phyloP scores from a whole-genome alignment of 2,329 filamentous ascomycete genomes.

The Penicillium sp. region DNA sequence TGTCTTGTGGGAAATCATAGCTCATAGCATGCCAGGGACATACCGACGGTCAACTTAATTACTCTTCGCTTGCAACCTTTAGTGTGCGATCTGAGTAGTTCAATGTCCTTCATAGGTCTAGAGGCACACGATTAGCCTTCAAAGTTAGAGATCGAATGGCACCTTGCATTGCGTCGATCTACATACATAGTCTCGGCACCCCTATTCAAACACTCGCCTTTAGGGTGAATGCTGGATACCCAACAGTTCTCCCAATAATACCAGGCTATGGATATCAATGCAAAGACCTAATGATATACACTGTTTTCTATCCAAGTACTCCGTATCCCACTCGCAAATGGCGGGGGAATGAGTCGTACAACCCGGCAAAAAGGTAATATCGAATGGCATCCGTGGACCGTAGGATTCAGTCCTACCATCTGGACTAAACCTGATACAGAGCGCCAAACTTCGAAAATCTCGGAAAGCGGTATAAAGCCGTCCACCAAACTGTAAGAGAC shows the following conservation, averaged over 20 bases:
- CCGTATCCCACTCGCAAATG: conserved; percentile 3
- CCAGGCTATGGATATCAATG: background rate
- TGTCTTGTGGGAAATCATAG: conserved; percentile 5
- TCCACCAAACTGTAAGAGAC: background rate
- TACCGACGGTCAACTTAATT: background rate
- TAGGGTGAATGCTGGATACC: background rate
- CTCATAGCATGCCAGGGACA: conserved; percentile 18
- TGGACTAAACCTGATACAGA: background rate
- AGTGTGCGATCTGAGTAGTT: background rate
- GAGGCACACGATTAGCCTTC: no score
- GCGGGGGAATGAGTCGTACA: conserved; percentile 6
- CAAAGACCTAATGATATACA: background rate
- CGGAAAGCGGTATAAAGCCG: background rate
- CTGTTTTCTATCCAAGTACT: conserved; percentile 1
- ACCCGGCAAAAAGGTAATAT: conserved; percentile 4
- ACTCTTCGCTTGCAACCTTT: background rate
- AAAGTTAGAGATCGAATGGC: background rate
- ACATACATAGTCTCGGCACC: conserved; percentile 15
- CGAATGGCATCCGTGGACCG: conserved; percentile 1
- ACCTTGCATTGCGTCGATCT: conserved; percentile 16
- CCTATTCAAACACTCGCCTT: conserved; percentile 4
- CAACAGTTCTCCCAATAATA: no score
- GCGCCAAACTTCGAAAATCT: background rate
- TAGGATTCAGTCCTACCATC: conserved; percentile 10
- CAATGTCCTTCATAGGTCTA: background rate